Base-by-base conservation (phyloP, 495 filamentous ascomycete genomes). In the Hypoxylon perforatum region DNA sequence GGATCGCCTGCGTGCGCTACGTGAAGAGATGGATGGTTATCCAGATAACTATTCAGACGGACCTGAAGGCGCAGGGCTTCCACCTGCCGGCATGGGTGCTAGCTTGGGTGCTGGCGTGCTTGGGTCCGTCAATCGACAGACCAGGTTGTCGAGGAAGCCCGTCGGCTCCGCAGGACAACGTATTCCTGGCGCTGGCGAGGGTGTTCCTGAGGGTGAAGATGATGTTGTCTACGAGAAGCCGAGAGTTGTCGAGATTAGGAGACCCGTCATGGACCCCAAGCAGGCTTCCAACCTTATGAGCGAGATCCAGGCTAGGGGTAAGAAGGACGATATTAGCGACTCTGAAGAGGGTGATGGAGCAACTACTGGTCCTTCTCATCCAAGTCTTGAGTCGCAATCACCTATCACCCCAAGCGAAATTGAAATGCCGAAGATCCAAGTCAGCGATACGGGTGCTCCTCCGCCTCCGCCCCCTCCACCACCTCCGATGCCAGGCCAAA, bases 11-110 rank as follows among this genome's bases (percentile, higher is more conserved):
- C 90, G 95, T 62, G 95, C 97, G 66, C 81, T 98, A 19, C 90
- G 95, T 28, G 96, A 97, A 77, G 87, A 91, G 75, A 99, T 99
- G 95, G 96, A 98, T 54, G 92, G 86, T 80, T 73, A 63, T 66
- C 17, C 69, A 61, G 62, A 67, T 76, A 73, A 45, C 71, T 85
- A 59, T 41, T 53, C 70, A 15, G 65, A 72, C 10, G 33, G 73
- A 70, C 79, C 74, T 73, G 80, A 75, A 14, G 67, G 67, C 5
- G 65, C 63, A 68, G 78, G 61, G 8, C 57, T 72, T 15, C 65
- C 69, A 14, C 69, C 65, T 15, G 51, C 59, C 8, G 63, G 71
- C 35, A 70, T 73, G 52, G 76, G 77, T 58, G 80, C 83, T 67
- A 61, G 71, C 35, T 69, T 73, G 52, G 76, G 77, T 58, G 80